These are phyloP conservation scores for Alternaria sp. DNA, from an alignment of 2,329 filamentous ascomycete genomes.

Conservation along the genomic window DNA sequence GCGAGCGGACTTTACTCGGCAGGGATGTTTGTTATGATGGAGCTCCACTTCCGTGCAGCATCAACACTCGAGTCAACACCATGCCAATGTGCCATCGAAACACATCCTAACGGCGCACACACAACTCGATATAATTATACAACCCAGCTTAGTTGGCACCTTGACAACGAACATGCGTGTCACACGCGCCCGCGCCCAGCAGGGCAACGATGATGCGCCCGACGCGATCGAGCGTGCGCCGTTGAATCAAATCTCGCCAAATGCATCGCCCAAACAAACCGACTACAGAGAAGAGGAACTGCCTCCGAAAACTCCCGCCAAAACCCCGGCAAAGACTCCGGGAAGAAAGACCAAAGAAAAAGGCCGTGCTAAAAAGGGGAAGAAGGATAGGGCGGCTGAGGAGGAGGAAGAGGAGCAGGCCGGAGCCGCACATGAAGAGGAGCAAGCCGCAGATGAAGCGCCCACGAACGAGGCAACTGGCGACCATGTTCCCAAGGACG, in stretches of 20 bases:
- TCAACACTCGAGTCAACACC: constrained; percentile 30
- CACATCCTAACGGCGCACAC: constrained; percentile 28
- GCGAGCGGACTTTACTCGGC: constrained; percentile 21
- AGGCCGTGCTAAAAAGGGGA: constrained; percentile 41
- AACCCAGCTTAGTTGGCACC: constrained; percentile 5
- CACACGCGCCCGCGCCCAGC: constrained; percentile 56
- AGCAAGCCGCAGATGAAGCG: constrained; percentile 30
- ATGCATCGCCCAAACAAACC: constrained; percentile 33
- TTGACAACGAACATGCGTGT: constrained; percentile 49
- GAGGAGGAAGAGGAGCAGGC: constrained; percentile 32
- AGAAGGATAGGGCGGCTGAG: constrained; percentile 29
- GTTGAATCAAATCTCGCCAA: constrained; percentile 54
- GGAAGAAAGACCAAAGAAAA: constrained; percentile 42
- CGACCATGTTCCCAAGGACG: constrained; percentile 28
- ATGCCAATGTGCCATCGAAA: constrained; percentile 21
- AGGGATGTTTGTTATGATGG: constrained; percentile 33
- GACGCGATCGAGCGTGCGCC: constrained; percentile 50
- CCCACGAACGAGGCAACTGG: constrained; percentile 33
- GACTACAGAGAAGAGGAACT: constrained; percentile 30
- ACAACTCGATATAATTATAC: constrained; percentile 13
- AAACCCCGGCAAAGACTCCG: constrained; percentile 46
- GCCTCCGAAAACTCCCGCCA: constrained; percentile 41
- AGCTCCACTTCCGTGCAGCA: constrained; percentile 22
- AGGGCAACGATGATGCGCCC: constrained; percentile 49
- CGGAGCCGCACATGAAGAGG: constrained; percentile 31